Percentiles rank a stretch among this genome's conserved stretches.
These are phyloP conservation scores for Chenopodium quinoa DNA, from an alignment of 148 eudicot species.

Conservation along the genomic window DNA sequence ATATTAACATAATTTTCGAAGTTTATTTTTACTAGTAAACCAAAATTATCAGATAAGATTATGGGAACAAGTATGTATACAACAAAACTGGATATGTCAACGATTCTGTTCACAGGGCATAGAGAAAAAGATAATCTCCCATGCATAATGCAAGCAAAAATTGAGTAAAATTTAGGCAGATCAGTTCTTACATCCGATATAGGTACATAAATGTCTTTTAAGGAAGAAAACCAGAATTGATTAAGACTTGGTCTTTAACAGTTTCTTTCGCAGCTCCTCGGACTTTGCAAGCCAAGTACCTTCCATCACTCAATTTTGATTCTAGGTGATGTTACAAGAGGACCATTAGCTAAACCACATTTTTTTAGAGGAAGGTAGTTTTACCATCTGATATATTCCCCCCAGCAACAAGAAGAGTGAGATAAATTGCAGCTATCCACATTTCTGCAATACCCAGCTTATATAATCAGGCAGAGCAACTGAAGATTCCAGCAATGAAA, in stretches of 20 bases:
- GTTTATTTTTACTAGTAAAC: background rate
- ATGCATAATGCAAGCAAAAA: background rate
- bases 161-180: background rate
- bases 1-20: constrained; percentile 2
- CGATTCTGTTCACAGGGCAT: background rate
- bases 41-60: background rate
- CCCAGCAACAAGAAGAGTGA: constrained; percentile 15
- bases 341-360: constrained; percentile 34
- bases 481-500: background rate
- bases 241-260: constrained; percentile 29
- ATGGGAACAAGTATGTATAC: background rate
- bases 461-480: background rate
- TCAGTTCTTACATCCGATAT: constrained; percentile 29
- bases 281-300: constrained; percentile 39
- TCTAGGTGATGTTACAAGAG: constrained; percentile 33
- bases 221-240: constrained; percentile 38
- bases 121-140: background rate
- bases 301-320: constrained; percentile 39
- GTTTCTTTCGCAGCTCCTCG: constrained; percentile 24
- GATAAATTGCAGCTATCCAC: constrained; percentile 22
- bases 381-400: constrained; percentile 24
- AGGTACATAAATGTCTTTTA: constrained; percentile 38
- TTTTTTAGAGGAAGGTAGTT: constrained; percentile 34
- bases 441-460: constrained; percentile 14
- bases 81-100: background rate